Percentiles rank a stretch among this genome's conserved stretches.
These are phyloP conservation scores for Aciculosporium take DNA, from an alignment of 2,329 filamentous ascomycete genomes.

Conservation along the genomic window DNA sequence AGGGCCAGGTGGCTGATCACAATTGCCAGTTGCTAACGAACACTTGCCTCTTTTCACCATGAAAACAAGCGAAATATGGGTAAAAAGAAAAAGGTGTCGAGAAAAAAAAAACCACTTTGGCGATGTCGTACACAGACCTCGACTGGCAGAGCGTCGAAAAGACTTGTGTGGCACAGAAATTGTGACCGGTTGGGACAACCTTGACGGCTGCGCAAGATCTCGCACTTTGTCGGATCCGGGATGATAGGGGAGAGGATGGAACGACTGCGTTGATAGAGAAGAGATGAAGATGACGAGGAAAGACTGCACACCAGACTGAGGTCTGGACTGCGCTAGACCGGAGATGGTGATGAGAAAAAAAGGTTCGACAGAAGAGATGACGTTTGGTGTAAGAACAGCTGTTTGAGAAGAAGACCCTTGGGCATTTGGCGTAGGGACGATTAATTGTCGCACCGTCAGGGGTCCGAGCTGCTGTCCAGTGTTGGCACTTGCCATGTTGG, in stretches of 20 bases:
- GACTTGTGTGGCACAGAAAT: not conserved
- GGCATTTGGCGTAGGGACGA: not conserved
- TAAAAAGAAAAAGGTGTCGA: too few species aligned
- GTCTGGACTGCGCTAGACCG: not conserved
- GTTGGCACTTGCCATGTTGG: not conserved
- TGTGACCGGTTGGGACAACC: not conserved
- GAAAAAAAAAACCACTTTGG: not conserved
- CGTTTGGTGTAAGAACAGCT: not conserved
- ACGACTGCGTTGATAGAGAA: not conserved
- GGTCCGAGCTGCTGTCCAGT: not conserved
- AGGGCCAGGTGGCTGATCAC: not conserved
- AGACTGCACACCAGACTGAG: not conserved
- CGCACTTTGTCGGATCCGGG: not conserved
- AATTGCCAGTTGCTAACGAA: not conserved
- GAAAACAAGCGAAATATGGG: not conserved
- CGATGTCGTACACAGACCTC: not conserved
- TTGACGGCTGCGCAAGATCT: not conserved
- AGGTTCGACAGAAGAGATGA: not conserved
- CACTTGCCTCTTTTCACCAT: not conserved
- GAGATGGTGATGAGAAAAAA: not conserved
- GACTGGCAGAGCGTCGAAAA: not conserved
- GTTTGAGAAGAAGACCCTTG: not conserved
- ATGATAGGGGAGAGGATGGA: not conserved
- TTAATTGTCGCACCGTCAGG: not conserved
- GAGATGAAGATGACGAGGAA: not conserved